phyloP scores from a whole-genome alignment of 78 protist genomes.

The Dictyostelium capitatum region DNA sequence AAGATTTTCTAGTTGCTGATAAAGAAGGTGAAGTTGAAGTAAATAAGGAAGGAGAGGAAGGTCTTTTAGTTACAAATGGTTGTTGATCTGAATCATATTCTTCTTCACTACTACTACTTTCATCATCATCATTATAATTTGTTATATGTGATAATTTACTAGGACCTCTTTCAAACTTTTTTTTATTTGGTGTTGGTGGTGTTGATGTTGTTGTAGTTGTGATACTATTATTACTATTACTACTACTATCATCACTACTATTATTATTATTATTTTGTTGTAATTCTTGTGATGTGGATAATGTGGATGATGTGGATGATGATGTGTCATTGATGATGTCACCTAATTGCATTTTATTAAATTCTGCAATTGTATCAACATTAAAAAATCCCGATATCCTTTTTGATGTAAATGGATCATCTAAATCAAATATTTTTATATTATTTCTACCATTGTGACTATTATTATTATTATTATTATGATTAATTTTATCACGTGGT shows the following conservation, averaged over 20 bases:
- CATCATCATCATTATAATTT: not conserved
- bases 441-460: conserved; percentile 1
- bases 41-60: not conserved
- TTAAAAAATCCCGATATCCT: conserved; percentile 2
- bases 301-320: not conserved
- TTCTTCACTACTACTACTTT: conserved; percentile 48
- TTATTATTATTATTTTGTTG: not conserved
- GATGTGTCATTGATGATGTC: not conserved
- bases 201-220: conserved; percentile 2
- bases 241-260: not conserved
- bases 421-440: conserved; percentile 26
- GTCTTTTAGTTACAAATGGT: not conserved
- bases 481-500: not conserved
- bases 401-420: conserved; percentile 65
- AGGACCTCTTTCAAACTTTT: not conserved
- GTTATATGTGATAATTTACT: not conserved
- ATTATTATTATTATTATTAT: not conserved
- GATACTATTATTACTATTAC: not conserved
- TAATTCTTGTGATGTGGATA: not conserved
- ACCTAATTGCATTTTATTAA: not conserved
- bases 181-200: not conserved
- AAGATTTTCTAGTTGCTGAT: not conserved
- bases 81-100: not conserved
- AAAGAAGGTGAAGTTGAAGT: not conserved
- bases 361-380: not conserved